Base-by-base conservation (phyloP, 2,329 filamentous ascomycete genomes). In the Paramyrothecium sp. region DNA sequence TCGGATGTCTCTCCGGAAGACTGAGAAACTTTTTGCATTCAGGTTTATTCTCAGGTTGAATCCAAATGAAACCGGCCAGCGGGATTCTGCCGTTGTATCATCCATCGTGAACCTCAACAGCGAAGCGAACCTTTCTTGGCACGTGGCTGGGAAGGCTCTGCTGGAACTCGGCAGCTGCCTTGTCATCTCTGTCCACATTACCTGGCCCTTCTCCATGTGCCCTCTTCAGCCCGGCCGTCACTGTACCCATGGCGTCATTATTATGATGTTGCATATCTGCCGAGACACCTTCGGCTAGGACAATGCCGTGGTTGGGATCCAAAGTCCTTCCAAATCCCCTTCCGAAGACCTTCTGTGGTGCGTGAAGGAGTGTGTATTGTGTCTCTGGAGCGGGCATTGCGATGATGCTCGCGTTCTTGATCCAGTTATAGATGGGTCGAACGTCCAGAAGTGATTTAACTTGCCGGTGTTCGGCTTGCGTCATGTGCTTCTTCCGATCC, bases 401-500 rank as follows among this genome's bases (percentile, higher is more conserved):
- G 22, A 77, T 65, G 51, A 87, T 81, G 52, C 69, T 74, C 2
- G 79, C 76, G 54, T 84, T 80, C 57, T 78, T 72, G 46, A 88
- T 84, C 84, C 84, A 88, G 58, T 84, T 77, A 63, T 83, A 85
- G 53, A 88, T 82, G 1, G 77, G 75, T 21, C 75, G 69, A 63
- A 87, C 82, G 58, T 87, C 84, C 5, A 87, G 67, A n/a, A 87
- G 78, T 5, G 75, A 78, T 63, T 82, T 85, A 60, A 80, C 79
- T 54, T 76, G 77, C 51, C 78, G 76, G 59, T 86, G 83, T 64
- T 88, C 85, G 2, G 81, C 81, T 56, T 86, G 85, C 1, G 89
- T 90, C 90, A 97, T 94, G 34, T 86, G 80, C 62, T 86, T 82
- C 49, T 90, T 82, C 4, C 91, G 84, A 58, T 88, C 81, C 5